phyloP scores from a whole-genome alignment of 805 yeast genomes.

The Starmerella bacillaris region DNA sequence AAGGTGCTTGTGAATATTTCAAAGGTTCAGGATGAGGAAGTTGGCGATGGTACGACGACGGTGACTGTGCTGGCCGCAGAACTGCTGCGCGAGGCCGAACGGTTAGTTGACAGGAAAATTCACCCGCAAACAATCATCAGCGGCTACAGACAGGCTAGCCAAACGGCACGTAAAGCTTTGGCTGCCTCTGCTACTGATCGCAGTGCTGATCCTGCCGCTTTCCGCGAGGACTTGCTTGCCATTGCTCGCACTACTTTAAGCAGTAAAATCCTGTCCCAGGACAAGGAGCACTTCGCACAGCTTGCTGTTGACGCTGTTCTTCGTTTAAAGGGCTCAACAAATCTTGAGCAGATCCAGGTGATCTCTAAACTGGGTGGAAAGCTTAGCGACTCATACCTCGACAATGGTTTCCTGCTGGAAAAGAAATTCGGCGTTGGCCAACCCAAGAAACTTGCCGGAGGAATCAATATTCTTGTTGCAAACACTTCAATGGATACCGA shows the following conservation, averaged over 20 bases:
- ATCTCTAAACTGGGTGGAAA: constrained; percentile 89
- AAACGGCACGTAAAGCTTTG: constrained; percentile 70
- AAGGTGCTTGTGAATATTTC: constrained; percentile 86
- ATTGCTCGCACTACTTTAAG: constrained; percentile 89
- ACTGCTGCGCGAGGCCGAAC: constrained; percentile 84
- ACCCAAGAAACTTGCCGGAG: constrained; percentile 54
- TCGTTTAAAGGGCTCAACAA: constrained; percentile 69
- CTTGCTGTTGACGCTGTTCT: constrained; percentile 89
- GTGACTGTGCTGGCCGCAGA: constrained; percentile 92
- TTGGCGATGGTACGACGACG: constrained; percentile 96
- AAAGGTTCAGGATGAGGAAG: constrained; percentile 93
- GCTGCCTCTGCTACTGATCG: constrained; percentile 61
- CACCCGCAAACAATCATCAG: constrained; percentile 97
- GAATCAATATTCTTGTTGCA: constrained; percentile 79
- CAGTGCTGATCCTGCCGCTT: constrained; percentile 36
- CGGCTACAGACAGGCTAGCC: constrained; percentile 79
- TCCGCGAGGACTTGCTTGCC: constrained; percentile 59
- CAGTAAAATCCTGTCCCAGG: constrained; percentile 87
- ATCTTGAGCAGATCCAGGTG: constrained; percentile 81
- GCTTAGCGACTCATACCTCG: constrained; percentile 76
- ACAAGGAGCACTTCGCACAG: constrained; percentile 71
- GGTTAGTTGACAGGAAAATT: constrained; percentile 73
- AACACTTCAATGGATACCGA: constrained; percentile 91
- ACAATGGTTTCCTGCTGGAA: constrained; percentile 85
- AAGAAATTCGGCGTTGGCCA: constrained; percentile 89